Evolutionary conservation across 192 early-diverging fungal species (phyloP).

Genomic region (Mortierella claussenii): DNA sequence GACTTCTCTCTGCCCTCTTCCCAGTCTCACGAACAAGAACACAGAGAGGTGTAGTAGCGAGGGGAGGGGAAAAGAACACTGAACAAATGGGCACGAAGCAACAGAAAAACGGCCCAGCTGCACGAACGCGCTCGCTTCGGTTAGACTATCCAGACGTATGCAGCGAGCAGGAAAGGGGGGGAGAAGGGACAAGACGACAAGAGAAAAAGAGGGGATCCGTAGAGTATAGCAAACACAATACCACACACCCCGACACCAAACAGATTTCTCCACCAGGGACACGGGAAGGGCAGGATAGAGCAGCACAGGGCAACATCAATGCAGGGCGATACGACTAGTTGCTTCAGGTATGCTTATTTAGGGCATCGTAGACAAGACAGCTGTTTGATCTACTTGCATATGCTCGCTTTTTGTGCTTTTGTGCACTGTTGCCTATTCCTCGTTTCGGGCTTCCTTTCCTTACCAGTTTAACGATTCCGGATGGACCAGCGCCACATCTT

Average conservation of each 20-base stretch:
- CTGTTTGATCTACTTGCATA: neutral
- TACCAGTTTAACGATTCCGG: slow-evolving; percentile 54
- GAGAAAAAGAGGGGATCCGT: neutral
- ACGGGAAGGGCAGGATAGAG: neutral
- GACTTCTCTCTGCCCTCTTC: neutral
- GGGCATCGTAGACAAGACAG: neutral
- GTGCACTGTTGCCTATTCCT: neutral
- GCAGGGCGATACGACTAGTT: neutral
- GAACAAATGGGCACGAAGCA: neutral
- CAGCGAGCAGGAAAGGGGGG: neutral
- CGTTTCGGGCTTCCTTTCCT: neutral
- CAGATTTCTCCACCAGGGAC: neutral
- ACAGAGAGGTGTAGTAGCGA: too few relatives aligned
- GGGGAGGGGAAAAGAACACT: neutral
- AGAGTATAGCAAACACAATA: neutral
- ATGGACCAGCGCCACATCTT: slow-evolving; percentile 42
- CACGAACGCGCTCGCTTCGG: neutral
- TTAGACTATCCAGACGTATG: neutral
- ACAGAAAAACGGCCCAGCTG: neutral
- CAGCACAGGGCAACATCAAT: neutral
- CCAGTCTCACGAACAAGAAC: too few relatives aligned
- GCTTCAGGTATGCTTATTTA: neutral
- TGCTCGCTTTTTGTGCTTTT: neutral
- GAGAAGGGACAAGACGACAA: neutral
- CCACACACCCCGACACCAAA: neutral